phyloP scores from a whole-genome alignment of 2,329 filamentous ascomycete genomes.

The Beauveria sp. region DNA sequence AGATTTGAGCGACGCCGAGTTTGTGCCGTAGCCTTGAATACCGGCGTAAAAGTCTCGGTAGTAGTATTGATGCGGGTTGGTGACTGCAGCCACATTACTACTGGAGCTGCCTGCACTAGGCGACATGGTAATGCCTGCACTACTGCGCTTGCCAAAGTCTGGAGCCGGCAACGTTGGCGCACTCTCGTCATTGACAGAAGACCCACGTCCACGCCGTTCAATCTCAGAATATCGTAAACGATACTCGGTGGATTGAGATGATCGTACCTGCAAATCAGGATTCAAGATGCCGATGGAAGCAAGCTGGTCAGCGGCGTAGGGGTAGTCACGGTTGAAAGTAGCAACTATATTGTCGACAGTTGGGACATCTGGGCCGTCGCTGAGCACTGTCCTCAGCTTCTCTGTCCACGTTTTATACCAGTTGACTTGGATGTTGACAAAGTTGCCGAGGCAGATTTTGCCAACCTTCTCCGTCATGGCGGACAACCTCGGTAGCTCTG shows the following conservation, averaged over 20 bases:
- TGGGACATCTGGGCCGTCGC: slow-evolving; percentile 52
- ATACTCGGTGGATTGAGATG: slow-evolving; percentile 49
- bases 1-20: slow-evolving; percentile 50
- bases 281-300: slow-evolving; percentile 71
- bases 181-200: slow-evolving; percentile 55
- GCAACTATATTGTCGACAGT: slow-evolving; percentile 67
- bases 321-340: slow-evolving; percentile 73
- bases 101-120: slow-evolving; percentile 28
- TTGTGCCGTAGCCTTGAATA: slow-evolving; percentile 35
- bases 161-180: slow-evolving; percentile 57
- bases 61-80: slow-evolving; percentile 48
- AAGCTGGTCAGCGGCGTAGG: slow-evolving; percentile 65
- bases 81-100: slow-evolving; percentile 25
- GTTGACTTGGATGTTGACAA: slow-evolving; percentile 73
- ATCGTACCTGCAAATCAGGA: slow-evolving; percentile 54
- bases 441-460: slow-evolving; percentile 72
- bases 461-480: slow-evolving; percentile 74
- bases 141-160: slow-evolving; percentile 58
- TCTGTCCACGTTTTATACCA: slow-evolving; percentile 82
- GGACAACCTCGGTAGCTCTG: slow-evolving; percentile 82
- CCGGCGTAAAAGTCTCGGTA: slow-evolving; percentile 48
- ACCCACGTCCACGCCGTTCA: slow-evolving; percentile 46
- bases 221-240: slow-evolving; percentile 42
- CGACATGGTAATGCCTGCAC: slow-evolving; percentile 58
- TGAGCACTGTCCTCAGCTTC: slow-evolving; percentile 70